These are phyloP conservation scores for Cladosporium austrohemisphaericum DNA, from an alignment of 2,329 filamentous ascomycete genomes.

Conservation along the genomic window DNA sequence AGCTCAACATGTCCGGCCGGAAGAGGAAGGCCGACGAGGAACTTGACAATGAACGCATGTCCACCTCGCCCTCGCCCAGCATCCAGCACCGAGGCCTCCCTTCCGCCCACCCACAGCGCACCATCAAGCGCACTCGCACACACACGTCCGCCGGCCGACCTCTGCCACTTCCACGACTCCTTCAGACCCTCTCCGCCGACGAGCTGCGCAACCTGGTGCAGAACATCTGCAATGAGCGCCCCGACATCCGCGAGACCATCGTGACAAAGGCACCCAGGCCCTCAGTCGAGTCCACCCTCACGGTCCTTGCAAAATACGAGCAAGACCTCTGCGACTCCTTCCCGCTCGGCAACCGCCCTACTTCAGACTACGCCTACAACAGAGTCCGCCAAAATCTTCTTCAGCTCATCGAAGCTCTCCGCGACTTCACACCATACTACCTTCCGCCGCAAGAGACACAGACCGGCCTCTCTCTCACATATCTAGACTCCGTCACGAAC, in stretches of 20 bases:
- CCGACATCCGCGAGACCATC: slow-evolving; percentile 80
- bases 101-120: slow-evolving; percentile 52
- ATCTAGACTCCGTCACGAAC: slow-evolving; percentile 83
- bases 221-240: slow-evolving; percentile 84
- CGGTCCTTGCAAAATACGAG: slow-evolving; percentile 79
- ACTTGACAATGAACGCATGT: slow-evolving; percentile 72
- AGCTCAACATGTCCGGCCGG: slow-evolving; percentile 47
- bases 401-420: slow-evolving; percentile 80
- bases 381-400: slow-evolving; percentile 77
- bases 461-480: slow-evolving; percentile 76
- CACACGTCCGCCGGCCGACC: slow-evolving; percentile 64
- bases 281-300: slow-evolving; percentile 72
- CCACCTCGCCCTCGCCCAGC: slow-evolving; percentile 83
- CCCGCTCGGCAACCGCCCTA: slow-evolving; percentile 77
- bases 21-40: slow-evolving; percentile 89
- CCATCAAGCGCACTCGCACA: slow-evolving; percentile 63
- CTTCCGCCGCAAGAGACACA: slow-evolving; percentile 87
- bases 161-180: slow-evolving; percentile 68
- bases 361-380: slow-evolving; percentile 92
- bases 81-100: slow-evolving; percentile 63
- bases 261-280: slow-evolving; percentile 81
- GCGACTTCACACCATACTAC: slow-evolving; percentile 93
- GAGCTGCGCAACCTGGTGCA: slow-evolving; percentile 84
- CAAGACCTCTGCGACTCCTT: slow-evolving; percentile 72
- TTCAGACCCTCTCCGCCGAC: slow-evolving; percentile 85